phyloP scores from a whole-genome alignment of 768 basidiomycete species.

The Udeniomyces megalosporus region DNA sequence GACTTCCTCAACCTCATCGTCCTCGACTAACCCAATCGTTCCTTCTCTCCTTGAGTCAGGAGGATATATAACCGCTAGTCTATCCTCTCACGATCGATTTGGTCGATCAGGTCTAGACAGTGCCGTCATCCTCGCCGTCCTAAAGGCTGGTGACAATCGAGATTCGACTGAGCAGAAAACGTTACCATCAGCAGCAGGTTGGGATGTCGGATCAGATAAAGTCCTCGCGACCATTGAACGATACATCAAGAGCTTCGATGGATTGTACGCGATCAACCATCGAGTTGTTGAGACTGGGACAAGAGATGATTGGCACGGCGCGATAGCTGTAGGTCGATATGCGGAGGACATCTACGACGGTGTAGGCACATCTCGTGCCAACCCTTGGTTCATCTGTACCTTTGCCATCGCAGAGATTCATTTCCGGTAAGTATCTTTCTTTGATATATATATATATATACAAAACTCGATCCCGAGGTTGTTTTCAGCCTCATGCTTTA shows the following conservation, averaged over 20 bases:
- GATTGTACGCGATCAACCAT: constrained; percentile 27
- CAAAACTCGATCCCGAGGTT: no score
- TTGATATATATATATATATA: no score
- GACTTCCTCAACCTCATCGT: neutral
- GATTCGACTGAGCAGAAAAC: no score
- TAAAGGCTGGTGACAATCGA: constrained; percentile 16
- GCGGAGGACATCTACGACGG: constrained; percentile 31
- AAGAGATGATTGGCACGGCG: constrained; percentile 15
- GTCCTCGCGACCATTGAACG: constrained; percentile 22
- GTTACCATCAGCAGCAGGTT: no score
- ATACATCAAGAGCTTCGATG: constrained; percentile 25
- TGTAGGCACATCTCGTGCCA: constrained; percentile 22
- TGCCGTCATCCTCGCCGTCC: constrained; percentile 24
- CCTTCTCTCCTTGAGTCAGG: no score
- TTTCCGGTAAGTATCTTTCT: neutral
- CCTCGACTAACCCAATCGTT: no score
- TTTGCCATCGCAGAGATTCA: constrained; percentile 1
- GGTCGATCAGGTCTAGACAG: constrained; percentile 24
- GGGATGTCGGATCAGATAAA: constrained; percentile 12
- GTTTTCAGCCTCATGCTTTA: no score
- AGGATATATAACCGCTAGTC: constrained; percentile 5
- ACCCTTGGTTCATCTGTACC: constrained; percentile 26
- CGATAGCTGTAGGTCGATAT: constrained; percentile 25
- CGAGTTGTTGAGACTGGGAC: constrained; percentile 1
- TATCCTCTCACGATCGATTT: constrained; percentile 1